Percentiles rank a stretch among this genome's conserved stretches.
Evolutionary conservation across 2,329 filamentous ascomycete species (phyloP).

Genomic region (Phoma sp.): DNA sequence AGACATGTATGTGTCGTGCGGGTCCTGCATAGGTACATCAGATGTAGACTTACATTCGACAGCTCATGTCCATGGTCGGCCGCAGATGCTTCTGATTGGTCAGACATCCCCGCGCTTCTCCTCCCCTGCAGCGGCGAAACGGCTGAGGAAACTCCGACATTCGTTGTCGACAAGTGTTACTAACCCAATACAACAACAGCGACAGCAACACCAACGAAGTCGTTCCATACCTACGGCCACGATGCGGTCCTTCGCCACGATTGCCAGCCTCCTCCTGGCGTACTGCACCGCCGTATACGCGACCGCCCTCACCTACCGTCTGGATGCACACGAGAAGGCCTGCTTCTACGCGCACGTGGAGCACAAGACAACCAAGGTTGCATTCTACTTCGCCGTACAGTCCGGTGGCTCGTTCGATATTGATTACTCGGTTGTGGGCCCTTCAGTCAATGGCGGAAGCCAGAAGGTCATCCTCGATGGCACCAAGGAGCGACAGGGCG

Average conservation of each 20-base stretch:
- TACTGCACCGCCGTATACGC: conserved; percentile 75
- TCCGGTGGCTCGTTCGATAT: conserved; percentile 97
- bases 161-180: conserved; percentile 43
- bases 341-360: conserved; percentile 90
- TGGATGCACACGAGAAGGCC: conserved; percentile 88
- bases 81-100: conserved; percentile 23
- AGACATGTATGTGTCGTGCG: too few relatives aligned
- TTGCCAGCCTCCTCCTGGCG: conserved; percentile 68
- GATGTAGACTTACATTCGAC: not conserved
- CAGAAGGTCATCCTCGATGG: conserved; percentile 84
- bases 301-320: conserved; percentile 92
- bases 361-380: conserved; percentile 82
- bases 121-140: conserved; percentile 29
- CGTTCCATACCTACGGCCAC: conserved; percentile 25
- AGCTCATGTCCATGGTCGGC: conserved; percentile 3
- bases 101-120: conserved; percentile 23
- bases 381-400: conserved; percentile 99
- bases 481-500: conserved; percentile 90
- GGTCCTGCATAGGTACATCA: too few relatives aligned
- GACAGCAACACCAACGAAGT: conserved; percentile 9
- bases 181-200: conserved; percentile 17
- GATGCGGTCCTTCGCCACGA: conserved; percentile 44
- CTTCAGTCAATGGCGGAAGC: conserved; percentile 49
- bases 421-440: conserved; percentile 87
- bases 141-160: conserved; percentile 24